Percentiles rank a stretch among this genome's conserved stretches.
phyloP scores from a whole-genome alignment of 2,329 filamentous ascomycete genomes.

The Pestalotiopsis fici region DNA sequence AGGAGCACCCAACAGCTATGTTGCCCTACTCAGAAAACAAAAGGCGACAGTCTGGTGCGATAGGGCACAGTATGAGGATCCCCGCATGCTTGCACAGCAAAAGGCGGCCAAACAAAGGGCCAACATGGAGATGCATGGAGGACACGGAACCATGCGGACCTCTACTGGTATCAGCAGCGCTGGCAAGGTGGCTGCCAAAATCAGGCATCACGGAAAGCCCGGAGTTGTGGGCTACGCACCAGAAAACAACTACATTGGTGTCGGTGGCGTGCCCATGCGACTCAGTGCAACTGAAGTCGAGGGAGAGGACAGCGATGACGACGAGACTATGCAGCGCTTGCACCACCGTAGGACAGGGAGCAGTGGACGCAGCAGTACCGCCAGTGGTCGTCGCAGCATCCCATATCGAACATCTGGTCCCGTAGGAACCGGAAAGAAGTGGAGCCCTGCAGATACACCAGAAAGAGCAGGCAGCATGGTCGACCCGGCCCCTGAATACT shows the following conservation, averaged over 20 bases:
- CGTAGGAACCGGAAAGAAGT: constrained; percentile 40
- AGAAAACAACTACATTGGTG: constrained; percentile 71
- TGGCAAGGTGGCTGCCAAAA: constrained; percentile 78
- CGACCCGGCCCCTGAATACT: constrained; percentile 36
- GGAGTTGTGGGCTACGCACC: constrained; percentile 78
- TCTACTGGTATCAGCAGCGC: constrained; percentile 63
- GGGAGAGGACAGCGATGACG: constrained; percentile 80
- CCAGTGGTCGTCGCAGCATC: constrained; percentile 50
- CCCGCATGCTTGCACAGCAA: constrained; percentile 78
- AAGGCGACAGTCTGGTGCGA: constrained; percentile 99
- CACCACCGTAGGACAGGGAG: constrained; percentile 73
- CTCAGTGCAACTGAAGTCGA: constrained; percentile 95
- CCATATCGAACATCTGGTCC: constrained; percentile 54
- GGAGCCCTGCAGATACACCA: constrained; percentile 57
- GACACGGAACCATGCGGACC: constrained; percentile 52
- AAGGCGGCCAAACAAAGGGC: constrained; percentile 86
- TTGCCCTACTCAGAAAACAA: constrained; percentile 93
- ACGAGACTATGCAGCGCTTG: constrained; percentile 55
- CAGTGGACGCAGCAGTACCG: constrained; percentile 71
- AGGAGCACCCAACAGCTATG: constrained; percentile 73
- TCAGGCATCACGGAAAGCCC: constrained; percentile 81
- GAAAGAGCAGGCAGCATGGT: constrained; percentile 55
- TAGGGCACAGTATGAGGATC: constrained; percentile 88
- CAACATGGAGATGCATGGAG: constrained; percentile 77
- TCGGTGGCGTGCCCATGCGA: constrained; percentile 83